Base-by-base conservation (phyloP, 345 rosid genomes). In the Pistacia atlantica region DNA sequence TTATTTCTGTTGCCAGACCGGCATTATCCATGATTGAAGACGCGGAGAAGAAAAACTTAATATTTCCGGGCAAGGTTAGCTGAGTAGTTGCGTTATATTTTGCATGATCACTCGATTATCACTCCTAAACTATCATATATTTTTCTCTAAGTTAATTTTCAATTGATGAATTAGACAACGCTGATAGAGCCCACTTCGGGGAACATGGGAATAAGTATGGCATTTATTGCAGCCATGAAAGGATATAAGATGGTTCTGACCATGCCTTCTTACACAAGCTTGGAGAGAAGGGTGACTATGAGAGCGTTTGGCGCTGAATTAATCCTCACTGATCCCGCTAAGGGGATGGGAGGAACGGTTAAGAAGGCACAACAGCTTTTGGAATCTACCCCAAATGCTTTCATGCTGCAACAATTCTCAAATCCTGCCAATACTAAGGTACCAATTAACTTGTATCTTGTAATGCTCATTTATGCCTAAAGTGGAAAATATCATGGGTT, bases 111-210 rank as follows among this genome's bases (percentile, higher is more conserved):
- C 52, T 66, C 48, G 16, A 4, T 3, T 54, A 6, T 64, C 11
- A 14, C 12, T 64, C 9, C 5, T 33, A 18, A 28, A 22, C 11
- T 69, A 8, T 2, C 12, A 7, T 51, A 64, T 8, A 10, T 4
- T 0, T 42, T 71, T 35, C 55, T 65, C 55, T 46, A 16, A 75
- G 14, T 37, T 59, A 5, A 46, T 11, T 46, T n/a, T 73, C 56
- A 5, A 51, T 31, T 72, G 0, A 72, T 61, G 28, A 61, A 64
- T 20, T 78, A 92, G 99, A 96, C 99, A 2, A 88, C 85, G 52
- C 82, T 96, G 86, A 92, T 96, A 75, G 99, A 96, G 86, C 98
- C 99, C 0, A 96, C 99, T 5, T 93, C 99, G 1, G 99, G 99
- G 56, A 96, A 93, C 78, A 96, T 92, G 98, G 98, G 98, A 67